Evolutionary conservation across 345 rosid genomes (phyloP), one percentile per base, ranked within the genome.

Genomic region (Aethionema arabicum): DNA sequence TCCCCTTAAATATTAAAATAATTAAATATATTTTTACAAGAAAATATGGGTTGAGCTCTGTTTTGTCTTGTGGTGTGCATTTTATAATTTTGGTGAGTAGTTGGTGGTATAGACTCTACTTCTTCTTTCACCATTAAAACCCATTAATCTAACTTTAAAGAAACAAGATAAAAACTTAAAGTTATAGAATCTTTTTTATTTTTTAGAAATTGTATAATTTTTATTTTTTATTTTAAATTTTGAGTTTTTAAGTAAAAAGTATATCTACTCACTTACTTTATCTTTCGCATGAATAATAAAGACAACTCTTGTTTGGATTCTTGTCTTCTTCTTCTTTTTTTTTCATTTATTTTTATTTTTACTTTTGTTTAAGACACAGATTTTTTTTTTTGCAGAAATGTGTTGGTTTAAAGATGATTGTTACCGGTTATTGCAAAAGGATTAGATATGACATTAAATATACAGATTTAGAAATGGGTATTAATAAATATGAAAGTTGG

Each of bases 41-140:
- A 21, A 21, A 21, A 21, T 21, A 21, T 21, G 27, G 27, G 27
- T 21, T 21, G 27, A 21, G 27, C 27, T 21, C 27, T 21, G 27
- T 50, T 37, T 43, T 61, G 56, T 69, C 62, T 1, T 53, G 12
- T 46, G 32, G 56, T 63, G 51, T 53, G 43, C 55, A 60, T 15
- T 53, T 61, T 37, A 38, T 61, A 47, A 11, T 41, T 51, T 38
- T 52, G 35, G 58, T 16, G 30, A n/a, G 53, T 44, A 43, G 59
- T 69, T 56, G 74, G 59, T 56, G 74, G 59, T 63, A 27, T 55
- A 44, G 56, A 14, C 57, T 46, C 44, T 14, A 49, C 27, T 21
- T 21, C 56, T 53, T 42, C 44, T 41, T 42, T 50, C 40, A 12
- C 55, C 44, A 14, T 40, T 6, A 11, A 14, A 31, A 41, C 41